Percentiles rank a stretch among this genome's conserved stretches.
phyloP scores from a whole-genome alignment of 352 stramenopile species.

The Globisporangium sylvaticum region DNA sequence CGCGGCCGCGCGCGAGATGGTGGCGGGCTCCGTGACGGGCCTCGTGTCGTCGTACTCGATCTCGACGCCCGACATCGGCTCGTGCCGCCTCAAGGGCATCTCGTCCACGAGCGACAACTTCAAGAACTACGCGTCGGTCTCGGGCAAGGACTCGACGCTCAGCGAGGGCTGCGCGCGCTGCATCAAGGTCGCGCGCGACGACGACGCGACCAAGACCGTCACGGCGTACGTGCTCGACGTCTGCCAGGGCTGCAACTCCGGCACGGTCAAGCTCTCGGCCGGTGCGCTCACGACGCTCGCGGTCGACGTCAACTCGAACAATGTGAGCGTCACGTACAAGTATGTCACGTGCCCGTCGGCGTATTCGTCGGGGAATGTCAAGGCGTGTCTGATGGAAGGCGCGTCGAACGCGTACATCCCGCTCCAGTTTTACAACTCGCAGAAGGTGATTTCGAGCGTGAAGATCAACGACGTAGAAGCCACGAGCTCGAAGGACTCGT shows the following conservation, averaged over 20 bases:
- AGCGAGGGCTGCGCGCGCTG: conserved; percentile 69
- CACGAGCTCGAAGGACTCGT: conserved; percentile 48
- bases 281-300: conserved; percentile 37
- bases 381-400: conserved; percentile 81
- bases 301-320: conserved; percentile 47
- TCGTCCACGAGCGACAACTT: conserved; percentile 55
- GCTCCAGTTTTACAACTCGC: conserved; percentile 79
- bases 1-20: conserved; percentile 12
- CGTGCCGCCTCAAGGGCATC: conserved; percentile 71
- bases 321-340: conserved; percentile 53
- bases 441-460: conserved; percentile 59
- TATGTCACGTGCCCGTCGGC: conserved; percentile 52
- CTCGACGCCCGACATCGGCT: conserved; percentile 51
- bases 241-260: conserved; percentile 47
- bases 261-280: conserved; percentile 46
- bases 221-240: conserved; percentile 75
- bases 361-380: conserved; percentile 65
- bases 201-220: conserved; percentile 34
- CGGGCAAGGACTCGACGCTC: conserved; percentile 46
- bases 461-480: conserved; percentile 55
- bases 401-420: conserved; percentile 75
- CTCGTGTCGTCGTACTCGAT: conserved; percentile 54
- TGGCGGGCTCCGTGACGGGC: conserved; percentile 9
- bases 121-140: conserved; percentile 75
- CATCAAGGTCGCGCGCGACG: conserved; percentile 60